These are phyloP conservation scores for Tolypocladium endophyticum DNA, from an alignment of 2,329 filamentous ascomycete genomes.

Conservation along the genomic window DNA sequence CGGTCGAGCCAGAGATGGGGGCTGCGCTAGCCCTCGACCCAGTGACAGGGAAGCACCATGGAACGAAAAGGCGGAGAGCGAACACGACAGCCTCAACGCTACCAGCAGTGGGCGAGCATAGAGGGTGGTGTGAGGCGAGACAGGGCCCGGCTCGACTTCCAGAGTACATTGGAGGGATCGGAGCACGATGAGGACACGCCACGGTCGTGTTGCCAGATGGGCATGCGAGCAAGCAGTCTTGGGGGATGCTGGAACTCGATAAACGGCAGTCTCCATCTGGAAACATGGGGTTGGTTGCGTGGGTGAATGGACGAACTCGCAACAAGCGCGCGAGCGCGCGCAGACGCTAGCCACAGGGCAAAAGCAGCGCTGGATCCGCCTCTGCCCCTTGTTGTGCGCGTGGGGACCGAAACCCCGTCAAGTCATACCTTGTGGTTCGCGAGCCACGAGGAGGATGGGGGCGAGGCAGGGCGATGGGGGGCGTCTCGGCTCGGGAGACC, in stretches of 20 bases:
- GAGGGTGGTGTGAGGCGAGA: not conserved
- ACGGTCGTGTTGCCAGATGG: not conserved
- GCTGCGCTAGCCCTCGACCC: slow-evolving; percentile 18
- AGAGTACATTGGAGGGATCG: not conserved
- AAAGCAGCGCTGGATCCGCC: slow-evolving; percentile 13
- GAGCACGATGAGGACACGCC: not conserved
- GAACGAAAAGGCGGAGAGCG: slow-evolving; percentile 2
- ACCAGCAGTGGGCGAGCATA: not conserved
- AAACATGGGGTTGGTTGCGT: not conserved
- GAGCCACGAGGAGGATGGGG: not conserved
- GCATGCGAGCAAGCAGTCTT: not conserved
- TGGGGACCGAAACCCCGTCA: not conserved
- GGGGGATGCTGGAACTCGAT: not conserved
- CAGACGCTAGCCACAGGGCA: slow-evolving; percentile 17
- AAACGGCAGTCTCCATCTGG: not conserved
- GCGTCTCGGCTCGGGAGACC: slow-evolving; percentile 3
- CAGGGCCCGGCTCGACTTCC: not conserved
- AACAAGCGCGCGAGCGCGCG: slow-evolving; percentile 16
- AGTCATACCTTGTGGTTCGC: not conserved
- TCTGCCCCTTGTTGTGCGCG: slow-evolving; percentile 3
- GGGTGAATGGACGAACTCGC: not conserved
- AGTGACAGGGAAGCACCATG: slow-evolving; percentile 11
- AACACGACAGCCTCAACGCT: slow-evolving; percentile 1
- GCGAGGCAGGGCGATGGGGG: not conserved
- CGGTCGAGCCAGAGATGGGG: slow-evolving; percentile 10